Base-by-base conservation (phyloP, 2,329 filamentous ascomycete genomes). In the Dothistroma septosporum region DNA sequence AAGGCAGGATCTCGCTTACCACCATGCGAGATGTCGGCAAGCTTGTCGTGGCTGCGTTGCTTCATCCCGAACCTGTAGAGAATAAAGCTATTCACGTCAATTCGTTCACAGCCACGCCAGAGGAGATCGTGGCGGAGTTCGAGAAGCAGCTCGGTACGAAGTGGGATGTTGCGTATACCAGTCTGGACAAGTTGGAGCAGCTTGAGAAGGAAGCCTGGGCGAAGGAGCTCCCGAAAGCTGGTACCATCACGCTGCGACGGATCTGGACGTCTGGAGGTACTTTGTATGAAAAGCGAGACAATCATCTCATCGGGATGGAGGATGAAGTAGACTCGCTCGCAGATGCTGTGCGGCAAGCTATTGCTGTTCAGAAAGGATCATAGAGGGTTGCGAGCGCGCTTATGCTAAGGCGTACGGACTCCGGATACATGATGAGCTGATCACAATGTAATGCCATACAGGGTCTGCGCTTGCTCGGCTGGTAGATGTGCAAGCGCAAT, bases 241-340 rank as follows among this genome's bases (percentile, higher is more conserved):
- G 84, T 0, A 65, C 76, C 1, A 78, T 81, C 53, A 90, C 88
- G 0, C 75, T 91, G 65, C 78, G 85, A 50, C 77, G 89, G 19
- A 91, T 91, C 55, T 91, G 88, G 89, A 83, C 83, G 0, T 84
- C 89, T 68, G 89, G 89, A 0, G 86, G 86, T 1, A 91, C 88
- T 0, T 72, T 91, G 50, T 91, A 91, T 70, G 82, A 85, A 1
- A 82, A 83, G 73, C 83, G 85, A 58, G 87, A 90, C 70, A 91
- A 91, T 67, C 80, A 78, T 31, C 67, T 79, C 1, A 79, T 91
- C 55, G 74, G 69, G 7, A 78, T 78, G 4, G 79, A 79, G 9
- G 76, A 82, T 28, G 49, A 58, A 14, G 72, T 82, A 55, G 83
- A 87, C 60, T 80, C 79, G 0, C 69, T 90, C 63, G 73, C 77